phyloP scores from a whole-genome alignment of 2,329 filamentous ascomycete genomes.

The Fusarium avenaceum region DNA sequence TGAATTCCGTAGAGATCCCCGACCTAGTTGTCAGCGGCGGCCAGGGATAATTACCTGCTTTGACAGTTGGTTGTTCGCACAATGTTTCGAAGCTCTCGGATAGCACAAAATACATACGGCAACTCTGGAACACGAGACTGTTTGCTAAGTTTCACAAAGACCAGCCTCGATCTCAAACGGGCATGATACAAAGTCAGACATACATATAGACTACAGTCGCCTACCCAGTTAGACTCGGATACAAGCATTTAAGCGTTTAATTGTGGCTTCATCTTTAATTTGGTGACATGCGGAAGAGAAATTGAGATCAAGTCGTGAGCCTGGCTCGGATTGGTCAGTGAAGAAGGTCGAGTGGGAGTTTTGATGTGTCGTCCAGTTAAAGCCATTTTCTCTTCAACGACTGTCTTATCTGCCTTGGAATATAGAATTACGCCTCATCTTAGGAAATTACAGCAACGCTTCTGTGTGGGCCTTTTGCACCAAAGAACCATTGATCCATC shows the following conservation, averaged over 20 bases:
- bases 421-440: constrained; percentile 49
- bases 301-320: constrained; percentile 26
- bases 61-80: constrained; percentile 4
- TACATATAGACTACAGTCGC: not conserved
- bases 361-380: constrained; percentile 24
- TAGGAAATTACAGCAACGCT: constrained; percentile 48
- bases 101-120: constrained; percentile 8
- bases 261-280: constrained; percentile 34
- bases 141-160: constrained; percentile 19
- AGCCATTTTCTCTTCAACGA: constrained; percentile 29
- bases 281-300: constrained; percentile 27
- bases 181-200: constrained; percentile 28
- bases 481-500: constrained; percentile 24
- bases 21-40: constrained; percentile 13
- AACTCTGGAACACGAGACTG: constrained; percentile 29
- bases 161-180: constrained; percentile 29
- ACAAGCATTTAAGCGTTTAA: constrained; percentile 26
- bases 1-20: not conserved
- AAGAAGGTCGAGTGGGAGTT: constrained; percentile 1
- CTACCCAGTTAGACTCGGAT: constrained; percentile 5
- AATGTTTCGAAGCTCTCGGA: constrained; percentile 1
- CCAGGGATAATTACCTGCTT: not conserved
- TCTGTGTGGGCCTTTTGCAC: constrained; percentile 41
- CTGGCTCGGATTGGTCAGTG: constrained; percentile 24
- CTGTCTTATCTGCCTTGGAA: constrained; percentile 32